These are phyloP conservation scores for Lepidium aucheri DNA, from an alignment of 345 rosid species.

Conservation along the genomic window DNA sequence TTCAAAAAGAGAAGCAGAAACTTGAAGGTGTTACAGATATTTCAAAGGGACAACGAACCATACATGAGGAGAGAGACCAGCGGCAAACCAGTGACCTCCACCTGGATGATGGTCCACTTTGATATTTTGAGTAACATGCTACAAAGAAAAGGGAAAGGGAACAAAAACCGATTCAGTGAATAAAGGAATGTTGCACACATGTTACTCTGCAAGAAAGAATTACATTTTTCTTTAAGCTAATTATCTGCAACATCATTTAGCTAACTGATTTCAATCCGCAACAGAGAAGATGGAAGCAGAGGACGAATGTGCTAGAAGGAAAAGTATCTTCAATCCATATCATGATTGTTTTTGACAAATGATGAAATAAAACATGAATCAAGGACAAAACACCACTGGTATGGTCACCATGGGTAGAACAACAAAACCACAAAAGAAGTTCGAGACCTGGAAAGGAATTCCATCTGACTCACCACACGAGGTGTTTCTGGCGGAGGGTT, in stretches of 20 bases:
- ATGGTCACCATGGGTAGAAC: neutral
- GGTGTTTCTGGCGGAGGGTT: conserved; percentile 79
- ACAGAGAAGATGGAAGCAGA: neutral
- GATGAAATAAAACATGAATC: neutral
- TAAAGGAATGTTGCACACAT: conserved; percentile 3
- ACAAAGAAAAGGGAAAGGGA: conserved; percentile 12
- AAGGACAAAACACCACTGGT: neutral
- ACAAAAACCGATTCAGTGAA: conserved; percentile 5
- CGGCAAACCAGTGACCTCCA: conserved; percentile 99
- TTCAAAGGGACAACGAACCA: conserved; percentile 24
- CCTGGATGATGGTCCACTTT: conserved; percentile 99
- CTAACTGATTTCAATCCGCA: neutral
- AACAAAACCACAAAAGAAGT: conserved; percentile 4
- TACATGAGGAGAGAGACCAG: conserved; percentile 98
- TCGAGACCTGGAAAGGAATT: conserved; percentile 12
- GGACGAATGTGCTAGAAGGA: neutral
- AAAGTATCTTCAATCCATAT: neutral
- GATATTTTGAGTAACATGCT: conserved; percentile 85
- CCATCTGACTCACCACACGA: conserved; percentile 57
- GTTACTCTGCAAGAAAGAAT: conserved; percentile 3
- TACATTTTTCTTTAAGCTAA: neutral
- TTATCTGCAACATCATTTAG: neutral
- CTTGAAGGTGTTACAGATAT: conserved; percentile 12
- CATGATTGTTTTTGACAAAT: neutral
- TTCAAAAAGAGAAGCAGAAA: conserved; percentile 10